Evolutionary conservation across 331 rosid genomes (phyloP), one percentile per base, ranked within the genome.

Genomic region (Quercus lobata): DNA sequence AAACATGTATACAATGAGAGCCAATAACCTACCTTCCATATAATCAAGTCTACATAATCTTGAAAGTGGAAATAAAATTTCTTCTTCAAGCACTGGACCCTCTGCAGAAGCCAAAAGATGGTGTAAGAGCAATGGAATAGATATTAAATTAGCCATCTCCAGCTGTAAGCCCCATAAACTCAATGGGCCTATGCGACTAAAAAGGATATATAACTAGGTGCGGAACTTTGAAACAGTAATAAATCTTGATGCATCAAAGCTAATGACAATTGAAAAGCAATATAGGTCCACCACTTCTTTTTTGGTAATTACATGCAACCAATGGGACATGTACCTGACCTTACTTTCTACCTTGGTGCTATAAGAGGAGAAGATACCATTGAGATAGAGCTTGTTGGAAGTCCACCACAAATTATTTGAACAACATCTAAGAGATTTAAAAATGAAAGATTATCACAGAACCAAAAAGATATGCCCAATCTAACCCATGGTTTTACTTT

Each of bases 11-110:
- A 27, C 41, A 62, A 15, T 30, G 19, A 76, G 27, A 58, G 34
- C 41, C n/a, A 72, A 63, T 74, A 77, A 60, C 86, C 74, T 83
- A 96, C 99, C 99, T 93, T 96, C 94, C 89, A 93, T 81, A 96
- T 91, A 57, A 96, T 88, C 86, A 96, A 88, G 88, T 96, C 93
- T 53, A 86, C 92, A 80, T 91, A 96, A 82, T 91, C 99, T 88
- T 93, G 99, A 80, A 93, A 96, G 86, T 91, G 97, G 86, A 90
- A 91, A 91, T 96, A 93, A 84, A 96, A 93, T 79, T 85, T 93
- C 92, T 84, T 93, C 90, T 94, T 90, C 83, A 96, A 86, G 71
- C 81, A 35, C 80, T 91, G 97, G 73, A 85, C 90, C 89, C 99
- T 91, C 99, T 96, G 90, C 19, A 78, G 71, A 57, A 73, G 71